These are phyloP conservation scores for Acmispon strigosus DNA, from an alignment of 306 rosid species.

Conservation along the genomic window DNA sequence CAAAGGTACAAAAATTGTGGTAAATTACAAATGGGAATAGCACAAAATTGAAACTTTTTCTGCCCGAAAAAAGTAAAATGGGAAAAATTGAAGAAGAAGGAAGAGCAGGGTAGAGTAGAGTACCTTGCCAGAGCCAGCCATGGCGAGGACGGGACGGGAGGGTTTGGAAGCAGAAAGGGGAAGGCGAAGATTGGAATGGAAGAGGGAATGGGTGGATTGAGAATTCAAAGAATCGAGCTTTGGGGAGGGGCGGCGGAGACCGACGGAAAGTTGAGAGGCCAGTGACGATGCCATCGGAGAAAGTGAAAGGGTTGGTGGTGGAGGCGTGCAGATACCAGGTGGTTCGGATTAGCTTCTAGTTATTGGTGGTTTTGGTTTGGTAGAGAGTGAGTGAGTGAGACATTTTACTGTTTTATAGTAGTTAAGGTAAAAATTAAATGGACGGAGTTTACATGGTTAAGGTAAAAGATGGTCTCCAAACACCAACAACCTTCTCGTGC, in stretches of 20 bases:
- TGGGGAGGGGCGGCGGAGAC: constrained; percentile 53
- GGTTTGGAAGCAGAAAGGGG: constrained; percentile 49
- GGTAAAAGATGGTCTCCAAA: too few relatives aligned
- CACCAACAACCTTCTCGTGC: too few relatives aligned
- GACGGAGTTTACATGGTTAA: too few relatives aligned
- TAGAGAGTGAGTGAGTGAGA: background rate
- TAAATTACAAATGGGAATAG: background rate
- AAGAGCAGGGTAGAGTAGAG: background rate
- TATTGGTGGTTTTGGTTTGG: constrained; percentile 14
- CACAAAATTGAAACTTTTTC: background rate
- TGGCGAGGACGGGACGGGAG: constrained; percentile 60
- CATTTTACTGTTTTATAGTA: background rate
- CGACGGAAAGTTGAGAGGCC: constrained; percentile 61
- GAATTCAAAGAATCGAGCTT: constrained; percentile 41
- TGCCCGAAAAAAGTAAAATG: too few relatives aligned
- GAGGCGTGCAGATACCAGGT: background rate
- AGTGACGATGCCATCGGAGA: constrained; percentile 71
- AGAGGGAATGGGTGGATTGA: constrained; percentile 37
- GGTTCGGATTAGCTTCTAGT: constrained; percentile 19
- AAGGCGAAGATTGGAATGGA: constrained; percentile 55
- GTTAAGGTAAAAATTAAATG: too few relatives aligned
- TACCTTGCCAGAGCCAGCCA: constrained; percentile 96
- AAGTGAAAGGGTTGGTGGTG: background rate
- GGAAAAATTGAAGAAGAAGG: too few relatives aligned
- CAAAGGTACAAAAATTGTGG: background rate